Percentiles rank a stretch among this genome's conserved stretches.
phyloP scores from a whole-genome alignment of 1,139 yeast species.

The Sugiyamaella grinbergsii region DNA sequence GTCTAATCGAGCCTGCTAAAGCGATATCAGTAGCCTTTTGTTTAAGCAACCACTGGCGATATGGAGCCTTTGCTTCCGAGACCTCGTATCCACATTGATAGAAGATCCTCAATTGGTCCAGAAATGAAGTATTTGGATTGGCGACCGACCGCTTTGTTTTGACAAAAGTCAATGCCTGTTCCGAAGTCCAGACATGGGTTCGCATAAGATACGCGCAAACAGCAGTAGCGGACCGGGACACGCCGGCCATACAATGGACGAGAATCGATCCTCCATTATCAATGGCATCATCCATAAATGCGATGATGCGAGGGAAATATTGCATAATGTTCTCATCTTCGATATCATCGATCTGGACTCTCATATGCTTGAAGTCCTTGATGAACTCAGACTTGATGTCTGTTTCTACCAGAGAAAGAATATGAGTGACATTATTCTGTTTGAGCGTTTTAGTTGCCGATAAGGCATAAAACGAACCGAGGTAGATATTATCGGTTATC shows the following conservation, averaged over 20 bases:
- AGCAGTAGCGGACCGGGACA: conserved; percentile 75
- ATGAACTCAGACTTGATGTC: conserved; percentile 44
- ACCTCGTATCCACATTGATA: conserved; percentile 51
- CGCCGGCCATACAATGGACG: conserved; percentile 72
- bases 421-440: conserved; percentile 55
- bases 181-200: conserved; percentile 57
- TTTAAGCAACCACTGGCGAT: conserved; percentile 55
- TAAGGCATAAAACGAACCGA: conserved; percentile 41
- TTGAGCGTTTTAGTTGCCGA: conserved; percentile 36
- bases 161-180: conserved; percentile 72
- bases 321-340: conserved; percentile 63
- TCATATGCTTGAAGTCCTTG: conserved; percentile 55
- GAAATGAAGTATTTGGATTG: conserved; percentile 77
- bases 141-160: conserved; percentile 59
- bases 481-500: conserved; percentile 39
- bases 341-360: conserved; percentile 69
- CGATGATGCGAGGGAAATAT: conserved; percentile 59
- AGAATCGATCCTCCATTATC: conserved; percentile 39
- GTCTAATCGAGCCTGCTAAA: conserved; percentile 33
- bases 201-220: conserved; percentile 80
- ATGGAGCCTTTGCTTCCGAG: conserved; percentile 45
- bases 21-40: conserved; percentile 42
- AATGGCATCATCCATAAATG: conserved; percentile 67
- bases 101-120: conserved; percentile 68
- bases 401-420: conserved; percentile 58